phyloP scores from a whole-genome alignment of 192 early-diverging fungal genomes.

The Borealophlyctis nickersoniae region DNA sequence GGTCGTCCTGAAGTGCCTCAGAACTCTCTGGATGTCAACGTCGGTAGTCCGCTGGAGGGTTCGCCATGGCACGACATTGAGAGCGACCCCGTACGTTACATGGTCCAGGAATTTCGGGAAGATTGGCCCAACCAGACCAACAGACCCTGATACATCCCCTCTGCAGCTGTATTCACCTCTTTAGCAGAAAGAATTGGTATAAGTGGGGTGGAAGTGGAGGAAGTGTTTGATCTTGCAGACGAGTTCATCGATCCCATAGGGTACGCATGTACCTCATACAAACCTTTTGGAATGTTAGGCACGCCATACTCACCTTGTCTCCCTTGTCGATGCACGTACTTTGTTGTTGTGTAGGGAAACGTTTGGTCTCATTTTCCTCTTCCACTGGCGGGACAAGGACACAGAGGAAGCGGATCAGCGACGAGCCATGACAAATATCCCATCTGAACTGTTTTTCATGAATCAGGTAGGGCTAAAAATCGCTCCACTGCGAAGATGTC shows the following conservation, averaged over 20 bases:
- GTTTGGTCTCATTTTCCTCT: conserved; percentile 34
- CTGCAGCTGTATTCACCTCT: conserved; percentile 24
- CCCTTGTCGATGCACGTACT: neutral
- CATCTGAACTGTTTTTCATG: conserved; percentile 21
- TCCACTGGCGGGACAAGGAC: conserved; percentile 27
- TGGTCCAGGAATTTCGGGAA: neutral
- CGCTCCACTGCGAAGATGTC: neutral
- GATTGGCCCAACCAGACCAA: neutral
- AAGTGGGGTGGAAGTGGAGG: conserved; percentile 19
- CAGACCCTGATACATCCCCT: neutral
- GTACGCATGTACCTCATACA: conserved; percentile 9
- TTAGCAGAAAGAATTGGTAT: conserved; percentile 23
- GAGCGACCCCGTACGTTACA: conserved; percentile 19
- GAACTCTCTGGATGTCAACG: conserved; percentile 17
- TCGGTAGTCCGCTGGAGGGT: conserved; percentile 17
- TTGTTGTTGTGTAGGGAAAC: conserved; percentile 7
- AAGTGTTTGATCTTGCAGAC: conserved; percentile 18
- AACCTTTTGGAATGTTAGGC: too few species aligned
- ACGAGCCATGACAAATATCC: conserved; percentile 2
- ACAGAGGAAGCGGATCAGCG: conserved; percentile 10
- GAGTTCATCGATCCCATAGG: conserved; percentile 5
- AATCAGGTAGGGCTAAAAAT: conserved; percentile 16
- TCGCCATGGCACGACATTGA: conserved; percentile 26
- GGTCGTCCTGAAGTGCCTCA: neutral
- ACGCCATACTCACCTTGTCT: neutral